phyloP scores from a whole-genome alignment of 139 green algal genomes.

The Zygnema cylindricum region DNA sequence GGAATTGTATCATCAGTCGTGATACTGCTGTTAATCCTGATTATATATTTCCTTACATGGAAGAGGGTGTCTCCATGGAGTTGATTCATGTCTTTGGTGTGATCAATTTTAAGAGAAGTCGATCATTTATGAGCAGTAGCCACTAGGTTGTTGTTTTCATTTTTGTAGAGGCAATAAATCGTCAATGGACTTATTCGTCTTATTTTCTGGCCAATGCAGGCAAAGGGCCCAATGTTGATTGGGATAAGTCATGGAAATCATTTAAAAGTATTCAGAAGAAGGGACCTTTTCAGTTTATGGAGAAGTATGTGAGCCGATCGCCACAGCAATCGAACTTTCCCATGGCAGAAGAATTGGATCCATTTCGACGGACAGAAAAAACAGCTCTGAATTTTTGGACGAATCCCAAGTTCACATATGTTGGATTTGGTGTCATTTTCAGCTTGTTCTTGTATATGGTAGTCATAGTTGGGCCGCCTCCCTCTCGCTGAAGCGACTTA shows the following conservation, averaged over 20 bases:
- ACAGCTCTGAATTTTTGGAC: constrained; percentile 41
- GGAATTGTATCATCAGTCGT: no score
- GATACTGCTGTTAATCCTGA: no score
- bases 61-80: no score
- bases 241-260: constrained; percentile 39
- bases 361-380: constrained; percentile 26
- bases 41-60: no score
- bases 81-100: no score
- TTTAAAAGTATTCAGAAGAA: constrained; percentile 27
- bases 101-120: no score
- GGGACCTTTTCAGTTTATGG: constrained; percentile 19
- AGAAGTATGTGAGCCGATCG: constrained; percentile 40
- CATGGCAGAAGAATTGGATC: constrained; percentile 33
- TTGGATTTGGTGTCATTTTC: constrained; percentile 37
- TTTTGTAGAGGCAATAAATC: no score
- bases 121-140: no score
- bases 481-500: no score
- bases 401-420: constrained; percentile 36
- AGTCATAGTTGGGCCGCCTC: constrained; percentile 35
- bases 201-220: no score
- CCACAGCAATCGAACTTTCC: constrained; percentile 12
- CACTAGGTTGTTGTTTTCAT: no score
- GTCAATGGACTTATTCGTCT: no score
- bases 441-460: constrained; percentile 46
- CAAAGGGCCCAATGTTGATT: constrained; percentile 22